Conservation (phyloP, 1,284 basidiomycete genomes). For the Fistulinella cinereoalba region DNA sequence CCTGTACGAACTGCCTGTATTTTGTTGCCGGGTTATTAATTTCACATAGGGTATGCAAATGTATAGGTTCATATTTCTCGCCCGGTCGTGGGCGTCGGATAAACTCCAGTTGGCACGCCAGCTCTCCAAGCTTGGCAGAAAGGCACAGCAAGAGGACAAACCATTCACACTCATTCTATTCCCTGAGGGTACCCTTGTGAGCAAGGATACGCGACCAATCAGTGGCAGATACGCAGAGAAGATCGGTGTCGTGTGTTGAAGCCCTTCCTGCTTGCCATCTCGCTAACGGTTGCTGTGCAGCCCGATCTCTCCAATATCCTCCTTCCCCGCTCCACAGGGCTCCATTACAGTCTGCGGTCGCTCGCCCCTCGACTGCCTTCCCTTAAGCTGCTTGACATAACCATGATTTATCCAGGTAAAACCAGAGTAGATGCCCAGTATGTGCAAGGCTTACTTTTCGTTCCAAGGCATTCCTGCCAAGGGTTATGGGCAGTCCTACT, state of each 20-base stretch:
- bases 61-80: conserved; percentile 87
- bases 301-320: conserved; percentile 77
- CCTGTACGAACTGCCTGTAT: conserved; percentile 58
- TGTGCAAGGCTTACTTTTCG: conserved; percentile 4
- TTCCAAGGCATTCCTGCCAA: conserved; percentile 59
- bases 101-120: conserved; percentile 57
- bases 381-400: conserved; percentile 84
- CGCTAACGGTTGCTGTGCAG: conserved; percentile 39
- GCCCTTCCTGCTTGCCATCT: conserved; percentile 2
- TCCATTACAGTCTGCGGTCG: conserved; percentile 82
- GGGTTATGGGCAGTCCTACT: conserved; percentile 80
- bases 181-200: conserved; percentile 91
- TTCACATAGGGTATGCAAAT: conserved; percentile 79
- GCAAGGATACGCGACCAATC: conserved; percentile 75
- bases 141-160: conserved; percentile 59
- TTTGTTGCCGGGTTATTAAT: conserved; percentile 9
- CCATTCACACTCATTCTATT: conserved; percentile 86
- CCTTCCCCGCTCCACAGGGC: conserved; percentile 87
- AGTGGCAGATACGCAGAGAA: conserved; percentile 85
- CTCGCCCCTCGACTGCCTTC: conserved; percentile 75
- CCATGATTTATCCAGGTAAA: conserved; percentile 84
- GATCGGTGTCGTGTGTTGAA: conserved; percentile 68
- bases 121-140: conserved; percentile 56
- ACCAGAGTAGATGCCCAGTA: neutral
- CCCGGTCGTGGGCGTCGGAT: conserved; percentile 85